phyloP scores from a whole-genome alignment of 164 flowering plant genomes.

The Houttuynia cordata region DNA sequence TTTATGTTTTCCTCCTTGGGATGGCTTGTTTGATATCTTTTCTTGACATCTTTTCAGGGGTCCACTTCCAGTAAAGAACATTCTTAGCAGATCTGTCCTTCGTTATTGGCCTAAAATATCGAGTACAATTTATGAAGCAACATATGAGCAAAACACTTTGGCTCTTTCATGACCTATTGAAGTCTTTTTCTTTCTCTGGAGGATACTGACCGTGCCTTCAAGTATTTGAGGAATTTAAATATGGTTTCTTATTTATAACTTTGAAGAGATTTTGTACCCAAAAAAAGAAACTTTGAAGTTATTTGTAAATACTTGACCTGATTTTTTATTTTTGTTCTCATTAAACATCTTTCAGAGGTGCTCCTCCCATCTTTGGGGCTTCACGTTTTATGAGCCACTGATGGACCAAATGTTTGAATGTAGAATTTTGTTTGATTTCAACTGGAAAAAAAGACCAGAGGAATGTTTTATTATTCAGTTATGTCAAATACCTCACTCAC shows the following conservation, averaged over 20 bases:
- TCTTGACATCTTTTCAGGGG: constrained; percentile 54
- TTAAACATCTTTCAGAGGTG: too few relatives aligned
- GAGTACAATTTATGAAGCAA: constrained; percentile 28
- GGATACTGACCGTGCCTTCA: not conserved
- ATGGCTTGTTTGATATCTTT: not conserved
- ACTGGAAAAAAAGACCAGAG: not conserved
- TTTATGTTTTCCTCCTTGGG: not conserved
- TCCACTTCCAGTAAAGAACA: constrained; percentile 78
- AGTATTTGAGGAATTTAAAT: too few relatives aligned
- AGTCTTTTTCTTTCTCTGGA: not conserved
- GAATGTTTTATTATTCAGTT: not conserved
- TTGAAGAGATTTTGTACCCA: too few relatives aligned
- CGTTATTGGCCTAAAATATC: constrained; percentile 89
- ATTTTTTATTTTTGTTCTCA: not conserved
- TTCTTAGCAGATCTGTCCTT: constrained; percentile 78
- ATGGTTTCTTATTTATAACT: not conserved
- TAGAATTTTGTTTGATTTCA: not conserved
- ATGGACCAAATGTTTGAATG: not conserved
- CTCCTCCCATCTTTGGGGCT: not conserved
- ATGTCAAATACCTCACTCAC: not conserved
- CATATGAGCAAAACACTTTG: constrained; percentile 11
- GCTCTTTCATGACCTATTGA: constrained; percentile 36
- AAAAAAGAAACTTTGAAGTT: too few relatives aligned
- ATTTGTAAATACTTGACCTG: too few relatives aligned
- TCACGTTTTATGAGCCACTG: not conserved